Evolutionary conservation across 495 filamentous ascomycete genomes (phyloP), one percentile per base, ranked within the genome.

Genomic region (Aspergillus sparsus): DNA sequence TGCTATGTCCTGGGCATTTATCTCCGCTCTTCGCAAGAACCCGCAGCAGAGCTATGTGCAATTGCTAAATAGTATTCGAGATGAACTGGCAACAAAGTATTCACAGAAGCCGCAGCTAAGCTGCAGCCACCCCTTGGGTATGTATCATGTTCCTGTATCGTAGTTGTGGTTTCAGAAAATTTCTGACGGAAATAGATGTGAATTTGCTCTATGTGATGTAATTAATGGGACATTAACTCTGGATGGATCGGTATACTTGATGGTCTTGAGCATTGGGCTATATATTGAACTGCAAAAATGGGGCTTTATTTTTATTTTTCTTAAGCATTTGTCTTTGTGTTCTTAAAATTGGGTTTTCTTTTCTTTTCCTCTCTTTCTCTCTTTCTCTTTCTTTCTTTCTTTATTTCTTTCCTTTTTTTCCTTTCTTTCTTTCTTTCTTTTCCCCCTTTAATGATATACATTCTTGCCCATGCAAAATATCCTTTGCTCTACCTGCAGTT

Each of bases 1-100:
- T 37, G 94, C 94, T 71, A 97, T 98, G 93, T 96, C 91, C 7
- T 97, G 91, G 86, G 94, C 94, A 7, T 98, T 98, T 72, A 93
- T 98, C 71, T 87, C 81, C 6, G 89, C 92, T 41, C 83, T 98
- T 54, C 93, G 93, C 81, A 96, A 97, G 82, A 96, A 96, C 66
- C 94, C 94, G 3, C 91, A 97, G 71, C 94, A 98, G 81, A 96
- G 92, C 77, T 98, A 98, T 69, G 90, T 98, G 55, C 90, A 96
- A 74, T 75, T 98, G 61, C 82, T 98, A 61, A 97, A 95, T 78
- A 96, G 85, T 75, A 97, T 98, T 69, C 89, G 94, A 41, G 92
- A 96, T 55, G 94, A 97, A 74, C 78, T 98, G 62, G 79, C 89
- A 57, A 84, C 83, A 36, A 93, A 93, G 71, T 98, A 98, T 72